phyloP scores from a whole-genome alignment of 352 stramenopile species.

The Phytophthora ramorum region DNA sequence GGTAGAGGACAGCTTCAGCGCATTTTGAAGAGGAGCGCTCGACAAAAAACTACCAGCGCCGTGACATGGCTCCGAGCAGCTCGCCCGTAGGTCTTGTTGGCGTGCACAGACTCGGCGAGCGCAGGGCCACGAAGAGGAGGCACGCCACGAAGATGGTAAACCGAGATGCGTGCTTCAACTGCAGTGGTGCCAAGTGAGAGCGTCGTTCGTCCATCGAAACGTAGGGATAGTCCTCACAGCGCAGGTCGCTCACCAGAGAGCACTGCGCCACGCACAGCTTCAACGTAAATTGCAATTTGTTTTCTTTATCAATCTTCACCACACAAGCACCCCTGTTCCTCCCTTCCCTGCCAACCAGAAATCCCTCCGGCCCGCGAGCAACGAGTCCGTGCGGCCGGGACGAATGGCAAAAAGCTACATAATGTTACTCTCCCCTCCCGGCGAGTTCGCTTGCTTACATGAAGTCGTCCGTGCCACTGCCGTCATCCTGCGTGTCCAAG shows the following conservation, averaged over 20 bases:
- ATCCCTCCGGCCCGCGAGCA: constrained; percentile 10
- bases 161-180: constrained; percentile 22
- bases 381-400: constrained; percentile 10
- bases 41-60: constrained; percentile 10
- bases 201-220: constrained; percentile 29
- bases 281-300: constrained; percentile 38
- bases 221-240: neutral
- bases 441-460: constrained; percentile 58
- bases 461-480: constrained; percentile 77
- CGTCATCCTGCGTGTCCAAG: constrained; percentile 85
- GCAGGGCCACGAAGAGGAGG: constrained; percentile 19
- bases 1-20: constrained; percentile 6
- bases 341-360: constrained; percentile 15
- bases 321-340: constrained; percentile 22
- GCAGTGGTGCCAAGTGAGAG: constrained; percentile 2
- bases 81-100: constrained; percentile 3
- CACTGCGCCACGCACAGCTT: neutral
- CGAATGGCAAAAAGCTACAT: constrained; percentile 39
- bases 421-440: constrained; percentile 29
- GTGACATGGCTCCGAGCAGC: constrained; percentile 19
- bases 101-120: constrained; percentile 6
- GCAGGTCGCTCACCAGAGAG: neutral
- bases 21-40: constrained; percentile 1
- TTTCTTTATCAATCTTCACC: constrained; percentile 45
- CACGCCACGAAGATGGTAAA: constrained; percentile 13